Percentiles rank a stretch among this genome's conserved stretches.
phyloP scores from a whole-genome alignment of 202 grass and related monocot species.

The Miscanthus sacchariflorus region DNA sequence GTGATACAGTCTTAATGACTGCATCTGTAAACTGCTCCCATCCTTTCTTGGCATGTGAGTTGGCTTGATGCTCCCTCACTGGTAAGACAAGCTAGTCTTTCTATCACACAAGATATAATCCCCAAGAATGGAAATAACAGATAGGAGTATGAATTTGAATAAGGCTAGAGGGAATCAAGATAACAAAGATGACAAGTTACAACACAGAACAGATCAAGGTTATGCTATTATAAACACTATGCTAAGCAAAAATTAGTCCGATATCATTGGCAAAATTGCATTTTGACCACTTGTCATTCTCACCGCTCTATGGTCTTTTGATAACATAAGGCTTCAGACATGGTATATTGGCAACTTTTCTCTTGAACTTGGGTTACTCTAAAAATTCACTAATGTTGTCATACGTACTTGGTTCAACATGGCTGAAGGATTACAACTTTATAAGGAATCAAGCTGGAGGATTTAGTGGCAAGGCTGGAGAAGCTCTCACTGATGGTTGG shows the following conservation, averaged over 20 bases:
- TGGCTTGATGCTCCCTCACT: slow-evolving; percentile 90
- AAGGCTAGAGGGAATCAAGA: background rate
- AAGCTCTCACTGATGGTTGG: background rate
- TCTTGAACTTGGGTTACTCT: background rate
- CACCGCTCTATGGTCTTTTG: background rate
- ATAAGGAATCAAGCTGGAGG: background rate
- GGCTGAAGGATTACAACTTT: slow-evolving; percentile 1
- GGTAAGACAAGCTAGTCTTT: background rate
- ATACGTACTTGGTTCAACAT: background rate
- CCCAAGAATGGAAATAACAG: background rate
- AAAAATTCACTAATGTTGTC: background rate
- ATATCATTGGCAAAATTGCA: background rate
- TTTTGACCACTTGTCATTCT: background rate
- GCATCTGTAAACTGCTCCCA: slow-evolving; percentile 97
- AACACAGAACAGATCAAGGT: slow-evolving; percentile 20
- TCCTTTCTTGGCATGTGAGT: slow-evolving; percentile 97
- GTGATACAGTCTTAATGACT: slow-evolving; percentile 86
- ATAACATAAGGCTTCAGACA: background rate
- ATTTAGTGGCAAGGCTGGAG: background rate
- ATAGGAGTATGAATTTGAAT: background rate
- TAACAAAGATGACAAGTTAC: background rate
- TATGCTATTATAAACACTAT: background rate
- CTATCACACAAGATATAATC: slow-evolving; percentile 26
- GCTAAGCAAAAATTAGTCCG: background rate
- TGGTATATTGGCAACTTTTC: background rate